Percentiles rank a stretch among this genome's conserved stretches.
phyloP scores from a whole-genome alignment of 805 yeast species.

The Ascoidea rubescens region DNA sequence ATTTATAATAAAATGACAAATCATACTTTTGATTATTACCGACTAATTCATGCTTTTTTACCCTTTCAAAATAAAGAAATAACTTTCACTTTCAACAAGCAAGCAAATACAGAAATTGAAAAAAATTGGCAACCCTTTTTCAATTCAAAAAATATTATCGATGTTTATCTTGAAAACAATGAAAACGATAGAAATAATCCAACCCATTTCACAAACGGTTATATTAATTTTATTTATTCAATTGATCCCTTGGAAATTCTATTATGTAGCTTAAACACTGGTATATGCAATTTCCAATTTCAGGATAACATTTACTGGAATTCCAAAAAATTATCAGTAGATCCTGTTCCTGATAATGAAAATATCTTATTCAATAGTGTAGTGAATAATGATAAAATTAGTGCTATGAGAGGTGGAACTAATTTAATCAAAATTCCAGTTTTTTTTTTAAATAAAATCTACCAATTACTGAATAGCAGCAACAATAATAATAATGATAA shows the following conservation, averaged over 20 bases:
- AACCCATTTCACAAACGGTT: constrained; percentile 12
- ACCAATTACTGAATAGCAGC: too few relatives aligned
- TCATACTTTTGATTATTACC: not conserved
- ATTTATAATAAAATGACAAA: not conserved
- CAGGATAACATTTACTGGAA: constrained; percentile 13
- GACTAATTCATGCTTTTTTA: not conserved
- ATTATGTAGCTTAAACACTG: constrained; percentile 19
- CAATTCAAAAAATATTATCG: not conserved
- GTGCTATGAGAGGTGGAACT: not conserved
- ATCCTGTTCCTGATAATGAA: not conserved
- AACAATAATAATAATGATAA: too few relatives aligned
- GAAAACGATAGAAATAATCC: not conserved
- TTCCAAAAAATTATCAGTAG: not conserved
- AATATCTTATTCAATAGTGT: not conserved
- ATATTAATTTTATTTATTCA: constrained; percentile 18
- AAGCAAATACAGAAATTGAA: not conserved
- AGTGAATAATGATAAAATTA: too few relatives aligned
- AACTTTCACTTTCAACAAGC: not conserved
- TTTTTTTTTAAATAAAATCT: too few relatives aligned
- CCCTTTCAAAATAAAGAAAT: not conserved
- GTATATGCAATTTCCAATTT: constrained; percentile 12
- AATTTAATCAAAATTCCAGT: not conserved
- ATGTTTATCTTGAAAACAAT: constrained; percentile 9
- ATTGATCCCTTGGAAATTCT: constrained; percentile 20
- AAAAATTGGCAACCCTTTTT: not conserved